Base-by-base conservation (phyloP, 2,329 filamentous ascomycete species). In the Alternaria angustiovoidea region DNA sequence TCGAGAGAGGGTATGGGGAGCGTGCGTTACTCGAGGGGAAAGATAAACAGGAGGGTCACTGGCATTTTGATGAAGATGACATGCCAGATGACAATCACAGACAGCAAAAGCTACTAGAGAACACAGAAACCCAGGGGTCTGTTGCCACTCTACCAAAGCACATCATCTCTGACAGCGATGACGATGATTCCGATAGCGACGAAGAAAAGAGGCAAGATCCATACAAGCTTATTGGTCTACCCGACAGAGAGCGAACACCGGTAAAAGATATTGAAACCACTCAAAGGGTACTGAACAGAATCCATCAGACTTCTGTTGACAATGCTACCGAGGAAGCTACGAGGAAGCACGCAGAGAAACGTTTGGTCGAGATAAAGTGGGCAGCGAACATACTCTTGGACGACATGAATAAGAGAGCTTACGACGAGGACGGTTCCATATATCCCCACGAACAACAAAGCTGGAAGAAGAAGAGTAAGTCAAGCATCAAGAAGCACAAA, bases 381-480 rank as follows among this genome's bases (percentile, higher is more conserved):
- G 59, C 55, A 16, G 47, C 39, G 16, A 34, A 42, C 4, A 52
- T 59, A 12, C 51, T 62, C 7, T 18, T 54, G 9, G 44, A 62
- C 36, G 55, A 34, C 3, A 48, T 51, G 38, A 34, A 51, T n/a
- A 62, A 44, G 16, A 30, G 32, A 26, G 59, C 59, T 43, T 62
- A 32, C 32, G 59, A 62, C 34, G 59, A 62, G 22, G 41, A 24
- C 39, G 44, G 49, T 9, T 38, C 49, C 28, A 44, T 59, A 14
- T 22, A 36, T 18, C 43, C 43, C 7, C 30, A 51, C 30, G 59
- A 56, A 7, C 43, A 46, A 28, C 11, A 46, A 6, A 51, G 22
- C 12, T 59, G 55, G 59, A 54, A 51, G 18, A 51, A 30, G 59
- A 46, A 32, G 38, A 53, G 49, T 47, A 52, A 43, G 57, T 57